phyloP scores from a whole-genome alignment of 106 monocot species.

The Dendrobium huoshanense region DNA sequence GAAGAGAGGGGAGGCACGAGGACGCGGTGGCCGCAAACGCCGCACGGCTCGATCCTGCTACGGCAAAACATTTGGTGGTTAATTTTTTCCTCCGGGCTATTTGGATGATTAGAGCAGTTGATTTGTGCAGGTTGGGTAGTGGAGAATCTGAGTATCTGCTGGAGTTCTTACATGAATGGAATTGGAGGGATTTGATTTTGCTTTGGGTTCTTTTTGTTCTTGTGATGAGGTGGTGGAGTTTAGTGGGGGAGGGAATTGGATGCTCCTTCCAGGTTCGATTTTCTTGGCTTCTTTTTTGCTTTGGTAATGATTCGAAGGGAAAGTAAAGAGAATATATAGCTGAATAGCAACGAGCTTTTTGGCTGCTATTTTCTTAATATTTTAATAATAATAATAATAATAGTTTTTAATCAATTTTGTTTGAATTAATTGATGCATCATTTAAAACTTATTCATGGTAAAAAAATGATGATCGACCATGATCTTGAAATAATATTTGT shows the following conservation, averaged over 20 bases:
- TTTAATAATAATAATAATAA: too few relatives aligned
- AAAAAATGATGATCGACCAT: too few relatives aligned
- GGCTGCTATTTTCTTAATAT: too few relatives aligned
- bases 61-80: neutral
- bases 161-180: neutral
- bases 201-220: neutral
- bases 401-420: too few relatives aligned
- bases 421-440: too few relatives aligned
- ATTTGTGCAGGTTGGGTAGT: neutral
- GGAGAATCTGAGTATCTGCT: neutral
- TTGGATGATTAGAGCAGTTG: too few relatives aligned
- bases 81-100: neutral
- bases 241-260: slow-evolving; percentile 3
- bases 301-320: too few relatives aligned
- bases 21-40: slow-evolving; percentile 18
- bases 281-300: too few relatives aligned
- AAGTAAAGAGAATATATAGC: too few relatives aligned
- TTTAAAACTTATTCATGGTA: too few relatives aligned
- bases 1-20: slow-evolving; percentile 13
- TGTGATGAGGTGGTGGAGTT: neutral
- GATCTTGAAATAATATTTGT: too few relatives aligned
- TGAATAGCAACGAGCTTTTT: too few relatives aligned
- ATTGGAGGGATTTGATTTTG: neutral
- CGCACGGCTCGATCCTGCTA: slow-evolving; percentile 15
- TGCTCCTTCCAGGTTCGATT: neutral